Percentiles rank a stretch among this genome's conserved stretches.
phyloP scores from a whole-genome alignment of 345 rosid genomes.

The Aegle marmelos region DNA sequence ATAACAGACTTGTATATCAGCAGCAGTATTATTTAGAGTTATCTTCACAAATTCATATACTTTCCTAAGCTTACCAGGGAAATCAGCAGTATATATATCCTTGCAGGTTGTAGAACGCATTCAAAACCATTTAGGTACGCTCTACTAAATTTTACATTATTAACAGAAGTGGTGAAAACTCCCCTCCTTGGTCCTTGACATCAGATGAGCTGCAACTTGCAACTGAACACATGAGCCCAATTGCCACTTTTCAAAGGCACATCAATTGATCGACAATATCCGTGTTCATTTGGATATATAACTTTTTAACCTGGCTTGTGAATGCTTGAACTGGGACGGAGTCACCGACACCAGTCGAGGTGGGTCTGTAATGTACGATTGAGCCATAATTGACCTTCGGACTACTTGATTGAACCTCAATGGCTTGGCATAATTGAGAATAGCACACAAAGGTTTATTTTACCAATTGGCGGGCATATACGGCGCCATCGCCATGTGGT shows the following conservation, averaged over 20 bases:
- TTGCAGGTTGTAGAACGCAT: not conserved
- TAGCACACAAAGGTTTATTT: not conserved
- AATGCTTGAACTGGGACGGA: constrained; percentile 4
- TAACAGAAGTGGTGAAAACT: not conserved
- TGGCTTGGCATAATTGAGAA: not conserved
- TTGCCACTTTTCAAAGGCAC: constrained; percentile 11
- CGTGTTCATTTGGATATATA: not conserved
- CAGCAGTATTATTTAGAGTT: not conserved
- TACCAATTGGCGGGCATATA: not conserved
- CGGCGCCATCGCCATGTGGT: constrained; percentile 9
- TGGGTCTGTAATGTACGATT: not conserved
- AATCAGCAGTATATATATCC: constrained; percentile 11
- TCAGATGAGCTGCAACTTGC: not conserved
- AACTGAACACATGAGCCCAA: constrained; percentile 4
- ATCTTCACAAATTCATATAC: constrained; percentile 5
- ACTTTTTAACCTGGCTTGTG: not conserved
- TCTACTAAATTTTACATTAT: not conserved
- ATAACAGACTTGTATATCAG: not conserved
- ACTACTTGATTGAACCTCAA: not conserved
- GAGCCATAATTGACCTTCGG: not conserved
- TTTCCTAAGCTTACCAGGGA: constrained; percentile 3
- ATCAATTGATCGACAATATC: not conserved
- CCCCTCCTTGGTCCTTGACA: constrained; percentile 12
- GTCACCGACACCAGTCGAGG: not conserved
- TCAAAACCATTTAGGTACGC: no score